Percentiles rank a stretch among this genome's conserved stretches.
Conservation (phyloP, 805 yeast genomes). For the Vanderwaltozyma verrucispora region DNA sequence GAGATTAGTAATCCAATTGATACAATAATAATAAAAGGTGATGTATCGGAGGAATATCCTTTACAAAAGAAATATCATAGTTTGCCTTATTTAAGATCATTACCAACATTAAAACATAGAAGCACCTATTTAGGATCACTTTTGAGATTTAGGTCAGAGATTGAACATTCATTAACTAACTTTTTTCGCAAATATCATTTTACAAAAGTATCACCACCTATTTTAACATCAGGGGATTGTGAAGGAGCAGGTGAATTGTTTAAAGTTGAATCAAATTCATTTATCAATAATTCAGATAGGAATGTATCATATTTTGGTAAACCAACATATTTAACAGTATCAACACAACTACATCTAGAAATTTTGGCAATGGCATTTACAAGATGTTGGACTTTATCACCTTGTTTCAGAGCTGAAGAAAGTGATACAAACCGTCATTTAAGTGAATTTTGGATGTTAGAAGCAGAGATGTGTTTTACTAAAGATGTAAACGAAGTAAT, state of each 20-base stretch:
- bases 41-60: constrained; percentile 57
- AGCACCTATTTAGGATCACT: constrained; percentile 55
- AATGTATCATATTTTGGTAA: constrained; percentile 45
- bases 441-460: constrained; percentile 96
- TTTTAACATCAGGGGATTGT: constrained; percentile 82
- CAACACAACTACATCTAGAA: constrained; percentile 87
- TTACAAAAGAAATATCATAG: constrained; percentile 73
- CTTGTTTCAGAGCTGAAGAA: constrained; percentile 89
- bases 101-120: constrained; percentile 74
- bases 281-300: background rate
- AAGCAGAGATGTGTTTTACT: constrained; percentile 74
- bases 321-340: constrained; percentile 66
- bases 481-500: constrained; percentile 51
- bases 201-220: constrained; percentile 73
- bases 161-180: constrained; percentile 42
- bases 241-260: constrained; percentile 97
- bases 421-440: constrained; percentile 87
- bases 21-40: constrained; percentile 44
- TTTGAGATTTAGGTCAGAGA: constrained; percentile 59
- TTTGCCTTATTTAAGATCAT: constrained; percentile 51
- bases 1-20: constrained; percentile 27
- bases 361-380: constrained; percentile 61
- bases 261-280: constrained; percentile 30
- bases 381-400: constrained; percentile 80
- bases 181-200: constrained; percentile 49